These are phyloP conservation scores for Eleusine indica DNA, from an alignment of 176 grass and related monocot species.

Conservation along the genomic window DNA sequence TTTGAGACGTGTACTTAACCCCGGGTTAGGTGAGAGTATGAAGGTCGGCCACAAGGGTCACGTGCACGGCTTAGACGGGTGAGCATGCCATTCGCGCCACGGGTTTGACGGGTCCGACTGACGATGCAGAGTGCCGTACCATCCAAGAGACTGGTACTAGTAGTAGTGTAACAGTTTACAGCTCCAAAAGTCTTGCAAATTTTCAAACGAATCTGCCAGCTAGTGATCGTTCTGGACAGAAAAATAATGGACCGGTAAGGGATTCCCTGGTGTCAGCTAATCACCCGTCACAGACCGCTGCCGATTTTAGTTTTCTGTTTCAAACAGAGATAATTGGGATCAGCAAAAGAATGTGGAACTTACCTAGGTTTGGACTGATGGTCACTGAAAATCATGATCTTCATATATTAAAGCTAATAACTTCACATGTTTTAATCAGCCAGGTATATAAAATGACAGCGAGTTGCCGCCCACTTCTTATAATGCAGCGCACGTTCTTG, in stretches of 20 bases:
- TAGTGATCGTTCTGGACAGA: not conserved
- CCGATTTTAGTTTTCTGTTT: too few relatives aligned
- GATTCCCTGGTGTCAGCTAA: not conserved
- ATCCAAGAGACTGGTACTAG: not conserved
- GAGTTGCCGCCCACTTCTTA: not conserved
- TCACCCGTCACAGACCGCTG: too few relatives aligned
- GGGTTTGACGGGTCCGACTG: not conserved
- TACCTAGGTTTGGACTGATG: not conserved
- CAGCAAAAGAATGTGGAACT: not conserved
- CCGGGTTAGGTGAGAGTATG: not conserved
- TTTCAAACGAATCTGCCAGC: slow-evolving; percentile 9
- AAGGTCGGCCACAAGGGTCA: not conserved
- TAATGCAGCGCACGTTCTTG: not conserved
- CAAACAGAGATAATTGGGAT: too few relatives aligned
- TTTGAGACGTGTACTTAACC: not conserved
- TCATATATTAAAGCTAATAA: not conserved
- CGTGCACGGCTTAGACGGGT: not conserved
- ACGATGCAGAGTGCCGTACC: not conserved
- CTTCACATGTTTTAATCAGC: not conserved
- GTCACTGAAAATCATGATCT: too few relatives aligned
- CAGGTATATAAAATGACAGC: not conserved
- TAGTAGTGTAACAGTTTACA: slow-evolving; percentile 7
- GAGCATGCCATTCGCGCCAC: not conserved
- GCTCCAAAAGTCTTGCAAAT: not conserved
- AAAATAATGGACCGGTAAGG: not conserved